A percentile compares a stretch with the other conserved stretches of the same genome.
These are phyloP conservation scores for Fusarium verrucosum DNA, from an alignment of 2,329 filamentous ascomycete genomes.

Conservation along the genomic window DNA sequence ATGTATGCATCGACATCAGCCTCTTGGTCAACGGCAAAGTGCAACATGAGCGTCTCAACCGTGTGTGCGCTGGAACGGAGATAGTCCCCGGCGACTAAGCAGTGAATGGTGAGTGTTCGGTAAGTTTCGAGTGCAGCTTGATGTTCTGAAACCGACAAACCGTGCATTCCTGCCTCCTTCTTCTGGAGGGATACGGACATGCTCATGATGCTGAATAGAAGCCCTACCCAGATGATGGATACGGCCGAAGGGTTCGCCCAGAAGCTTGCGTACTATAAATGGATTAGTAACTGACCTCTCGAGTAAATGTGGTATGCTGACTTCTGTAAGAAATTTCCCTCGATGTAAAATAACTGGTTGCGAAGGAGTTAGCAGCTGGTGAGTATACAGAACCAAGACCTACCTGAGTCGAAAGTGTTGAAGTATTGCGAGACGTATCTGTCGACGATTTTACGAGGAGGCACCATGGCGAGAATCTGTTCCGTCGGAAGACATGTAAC, in stretches of 20 bases:
- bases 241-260: neutral
- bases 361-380: neutral
- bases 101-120: slow-evolving; percentile 31
- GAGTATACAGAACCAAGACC: neutral
- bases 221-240: slow-evolving; percentile 15
- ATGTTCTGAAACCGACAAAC: neutral
- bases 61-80: slow-evolving; percentile 25
- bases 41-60: slow-evolving; percentile 28
- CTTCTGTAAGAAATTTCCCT: slow-evolving; percentile 13
- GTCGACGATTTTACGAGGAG: slow-evolving; percentile 28
- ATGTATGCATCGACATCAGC: slow-evolving; percentile 10
- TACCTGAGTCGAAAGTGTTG: slow-evolving; percentile 28
- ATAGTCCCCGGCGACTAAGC: slow-evolving; percentile 30
- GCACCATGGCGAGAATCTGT: slow-evolving; percentile 24
- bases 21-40: slow-evolving; percentile 33
- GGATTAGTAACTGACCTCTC: neutral
- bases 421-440: slow-evolving; percentile 34
- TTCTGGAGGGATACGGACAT: slow-evolving; percentile 3
- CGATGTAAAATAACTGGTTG: slow-evolving; percentile 3
- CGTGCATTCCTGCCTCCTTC: neutral
- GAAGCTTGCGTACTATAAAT: slow-evolving; percentile 4
- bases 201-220: slow-evolving; percentile 13
- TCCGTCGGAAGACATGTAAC: slow-evolving; percentile 1
- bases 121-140: slow-evolving; percentile 17
- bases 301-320: neutral